A percentile compares a stretch with the other conserved stretches of the same genome.
phyloP scores from a whole-genome alignment of 768 basidiomycete genomes.

The Termitomyces sp. region DNA sequence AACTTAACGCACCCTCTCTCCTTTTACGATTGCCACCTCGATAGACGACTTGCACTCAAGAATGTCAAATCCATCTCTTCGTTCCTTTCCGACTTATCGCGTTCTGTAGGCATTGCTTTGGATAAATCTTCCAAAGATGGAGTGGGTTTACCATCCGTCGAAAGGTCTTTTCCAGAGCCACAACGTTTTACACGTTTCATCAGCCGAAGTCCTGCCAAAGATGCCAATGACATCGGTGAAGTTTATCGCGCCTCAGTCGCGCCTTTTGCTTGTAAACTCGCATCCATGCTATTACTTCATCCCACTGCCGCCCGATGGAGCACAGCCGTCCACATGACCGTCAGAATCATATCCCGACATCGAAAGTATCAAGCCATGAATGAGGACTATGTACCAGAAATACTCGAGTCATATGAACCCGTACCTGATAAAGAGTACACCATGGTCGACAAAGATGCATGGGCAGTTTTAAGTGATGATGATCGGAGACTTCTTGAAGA shows the following conservation, averaged over 20 bases:
- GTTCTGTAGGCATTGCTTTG: background rate
- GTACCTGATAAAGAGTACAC: too few species aligned
- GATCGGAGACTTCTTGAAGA: too few species aligned
- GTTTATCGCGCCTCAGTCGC: background rate
- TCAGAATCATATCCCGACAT: background rate
- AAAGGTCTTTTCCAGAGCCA: background rate
- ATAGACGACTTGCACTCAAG: conserved; percentile 3
- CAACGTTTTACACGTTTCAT: background rate
- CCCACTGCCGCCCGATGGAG: background rate
- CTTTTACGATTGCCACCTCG: conserved; percentile 7
- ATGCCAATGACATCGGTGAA: background rate
- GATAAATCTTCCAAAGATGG: background rate
- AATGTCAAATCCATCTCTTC: background rate
- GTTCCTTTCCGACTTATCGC: background rate
- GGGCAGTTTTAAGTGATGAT: too few species aligned
- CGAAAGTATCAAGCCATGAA: background rate
- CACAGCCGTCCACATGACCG: background rate
- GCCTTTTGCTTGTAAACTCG: background rate
- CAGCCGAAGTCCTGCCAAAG: too few species aligned
- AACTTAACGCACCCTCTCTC: background rate
- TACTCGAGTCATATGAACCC: background rate
- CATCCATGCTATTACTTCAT: conserved; percentile 2
- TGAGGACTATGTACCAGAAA: background rate
- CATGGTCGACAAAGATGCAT: too few species aligned
- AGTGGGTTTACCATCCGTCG: background rate